Percentiles rank a stretch among this genome's conserved stretches.
phyloP scores from a whole-genome alignment of 129 eudicot genomes.

The Arctium lappa region DNA sequence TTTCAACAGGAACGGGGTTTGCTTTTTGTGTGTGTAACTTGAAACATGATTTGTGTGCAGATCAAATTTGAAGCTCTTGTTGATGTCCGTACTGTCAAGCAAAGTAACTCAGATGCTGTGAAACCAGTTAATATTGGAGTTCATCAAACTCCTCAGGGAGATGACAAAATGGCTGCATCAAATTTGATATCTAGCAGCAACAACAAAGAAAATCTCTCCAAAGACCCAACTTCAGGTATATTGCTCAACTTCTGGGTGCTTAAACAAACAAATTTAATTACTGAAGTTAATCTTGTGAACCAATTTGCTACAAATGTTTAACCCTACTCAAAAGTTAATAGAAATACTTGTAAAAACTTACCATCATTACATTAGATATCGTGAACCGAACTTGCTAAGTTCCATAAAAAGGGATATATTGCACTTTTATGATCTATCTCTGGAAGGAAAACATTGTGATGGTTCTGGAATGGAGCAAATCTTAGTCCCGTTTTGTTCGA shows the following conservation, averaged over 20 bases:
- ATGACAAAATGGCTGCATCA: conserved; percentile 18
- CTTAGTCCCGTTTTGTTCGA: too few species aligned
- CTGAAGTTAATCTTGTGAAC: neutral
- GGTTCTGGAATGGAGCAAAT: neutral
- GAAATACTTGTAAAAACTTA: neutral
- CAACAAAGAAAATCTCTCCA: conserved; percentile 29
- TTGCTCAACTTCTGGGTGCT: neutral
- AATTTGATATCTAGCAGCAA: conserved; percentile 20
- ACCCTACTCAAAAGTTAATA: neutral
- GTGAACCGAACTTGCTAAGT: neutral
- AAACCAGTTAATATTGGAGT: conserved; percentile 26
- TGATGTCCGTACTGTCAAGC: conserved; percentile 58
- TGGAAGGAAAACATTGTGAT: neutral
- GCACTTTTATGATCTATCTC: neutral
- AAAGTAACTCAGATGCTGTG: conserved; percentile 26
- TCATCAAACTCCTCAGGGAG: conserved; percentile 21
- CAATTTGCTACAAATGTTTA: neutral
- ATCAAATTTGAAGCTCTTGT: conserved; percentile 66
- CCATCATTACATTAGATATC: neutral
- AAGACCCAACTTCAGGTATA: conserved; percentile 40
- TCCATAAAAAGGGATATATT: neutral
- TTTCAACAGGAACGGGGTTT: neutral
- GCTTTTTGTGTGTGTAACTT: neutral
- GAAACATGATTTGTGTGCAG: conserved; percentile 39
- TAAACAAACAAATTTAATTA: neutral